Base-by-base conservation (phyloP, 169 alveolate species). In the Cystoisospora suis region DNA sequence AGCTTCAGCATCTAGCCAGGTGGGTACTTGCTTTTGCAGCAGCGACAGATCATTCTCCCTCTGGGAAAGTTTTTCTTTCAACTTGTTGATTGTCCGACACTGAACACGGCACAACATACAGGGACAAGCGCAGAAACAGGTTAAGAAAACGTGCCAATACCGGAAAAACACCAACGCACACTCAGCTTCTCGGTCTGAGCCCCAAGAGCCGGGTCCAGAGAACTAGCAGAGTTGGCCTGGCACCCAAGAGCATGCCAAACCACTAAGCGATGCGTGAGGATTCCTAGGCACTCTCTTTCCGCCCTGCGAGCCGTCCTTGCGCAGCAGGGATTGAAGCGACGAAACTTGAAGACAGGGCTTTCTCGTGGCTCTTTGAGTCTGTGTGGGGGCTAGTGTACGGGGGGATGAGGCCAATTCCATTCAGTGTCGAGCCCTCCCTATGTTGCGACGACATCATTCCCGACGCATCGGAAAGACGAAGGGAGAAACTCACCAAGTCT, bases 11-110 rank as follows among this genome's bases (percentile, higher is more conserved):
- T n/a, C n/a, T n/a, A n/a, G n/a, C n/a, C n/a, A 7, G 79, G 44
- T 44, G 36, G 79, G 23, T 72, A 72, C 83, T 72, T 72, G 83
- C 56, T 72, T 72, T 17, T 72, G 83, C 45, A 72, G 83, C 38
- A 72, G 83, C 9, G 4, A 27, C n/a, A 72, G 32, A 12, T 72
- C 83, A 42, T 72, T 38, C 56, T 72, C 83, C 34, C 34, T 72
- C 29, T 34, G 47, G 5, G 83, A 72, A 36, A 72, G 83, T 34
- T 72, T 72, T 17, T 72, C 83, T 34, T 72, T 72, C 83, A 72
- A 56, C 58, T 40, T 36, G 58, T 72, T 40, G 27, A 72, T 72
- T 5, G 83, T 72, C 45, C 83, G 47, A 56, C 83, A 72, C 83
- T 72, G 42, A 40, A 65, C n/a, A 53, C 65, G 65, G 23, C 12